Evolutionary conservation across 164 flowering plant genomes (phyloP), one percentile per base, ranked within the genome.

Genomic region (Vitis riparia): DNA sequence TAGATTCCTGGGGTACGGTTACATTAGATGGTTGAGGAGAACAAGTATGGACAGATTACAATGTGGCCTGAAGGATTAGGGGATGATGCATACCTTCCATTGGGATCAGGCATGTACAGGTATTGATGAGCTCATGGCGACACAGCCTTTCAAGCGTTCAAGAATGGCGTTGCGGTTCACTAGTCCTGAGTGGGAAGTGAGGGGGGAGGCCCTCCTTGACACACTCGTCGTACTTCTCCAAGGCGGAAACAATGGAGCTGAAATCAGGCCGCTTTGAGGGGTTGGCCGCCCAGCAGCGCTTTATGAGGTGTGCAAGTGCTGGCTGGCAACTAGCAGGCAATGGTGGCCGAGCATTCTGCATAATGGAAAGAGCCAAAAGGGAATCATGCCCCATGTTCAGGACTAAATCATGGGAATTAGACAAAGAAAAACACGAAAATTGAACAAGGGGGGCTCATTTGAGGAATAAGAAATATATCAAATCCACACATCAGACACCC

Each of bases 191-290:
- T 87, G 95, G 19, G 82, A 74, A 37, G 87, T 76, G 9, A 92
- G 80, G 17, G 17, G 97, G 97, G 14, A 85, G 89, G 52, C 95
- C 97, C 17, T 91, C 94, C 75, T 84, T 93, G 9, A 86, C 86
- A 66, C 97, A 87, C 69, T 85, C 92, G 27, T 93, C 96, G 59
- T 82, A 88, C 73, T 86, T 89, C 81, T 96, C 98, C 68, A 96
- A 64, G 0, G 81, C 81, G 0, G 87, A 69, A 2, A 96, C 97
- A 30, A 93, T 93, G 75, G 82, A 71, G 19, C 79, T 81, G 80
- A 96, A 96, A 74, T 96, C 97, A 0, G 99, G 99, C 44, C 98
- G 80, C 81, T 91, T 93, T 1, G 94, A 79, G 0, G 99, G 98
- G 56, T 91, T 91, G 49, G 82, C 80, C 9, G 97, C 81, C 99